Evolutionary conservation across 306 rosid species (phyloP), one percentile per base, ranked within the genome.

Genomic region (Sesbania bispinosa): DNA sequence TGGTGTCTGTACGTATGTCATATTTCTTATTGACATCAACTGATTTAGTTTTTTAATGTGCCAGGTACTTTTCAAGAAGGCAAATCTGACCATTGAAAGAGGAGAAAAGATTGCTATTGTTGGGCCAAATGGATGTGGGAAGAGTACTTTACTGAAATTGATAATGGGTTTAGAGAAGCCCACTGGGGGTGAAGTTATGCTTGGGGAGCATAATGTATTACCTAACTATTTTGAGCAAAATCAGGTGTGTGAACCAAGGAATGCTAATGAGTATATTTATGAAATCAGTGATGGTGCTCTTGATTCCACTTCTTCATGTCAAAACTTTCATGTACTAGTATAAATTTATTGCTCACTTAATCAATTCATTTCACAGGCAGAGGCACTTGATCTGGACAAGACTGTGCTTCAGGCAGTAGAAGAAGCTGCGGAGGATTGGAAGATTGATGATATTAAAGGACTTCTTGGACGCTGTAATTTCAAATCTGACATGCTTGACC

Each of bases 71-170:
- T 87, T 92, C 80, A 79, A 77, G 20, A 83, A 74, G 78, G 97
- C 97, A 67, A 92, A 86, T 77, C 96, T 92, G 77, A 60, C 83
- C 14, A 87, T 92, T 84, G 86, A 92, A 84, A 87, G 77, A 84
- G 97, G 97, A 59, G 97, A 92, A 82, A 92, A 92, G 73, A 81
- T 92, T 79, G 93, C 97, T 66, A 84, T 92, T 50, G 73, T 92
- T 81, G 97, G 97, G 55, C 96, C 96, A 63, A 92, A 92, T 85
- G 97, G 97, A 63, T 89, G 97, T 81, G 97, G 97, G 79, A 92
- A 92, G 80, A 92, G 97, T 83, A 84, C 93, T 39, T 85, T 92
- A 88, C 88, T 92, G 66, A 92, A 87, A 83, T 76, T 92, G 67
- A 84, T 89, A 53, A 82, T 87, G 97, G 93, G 96, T 58, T 81